Conservation (phyloP, 2,329 filamentous ascomycete genomes). For the Harringtonia lauricola region DNA sequence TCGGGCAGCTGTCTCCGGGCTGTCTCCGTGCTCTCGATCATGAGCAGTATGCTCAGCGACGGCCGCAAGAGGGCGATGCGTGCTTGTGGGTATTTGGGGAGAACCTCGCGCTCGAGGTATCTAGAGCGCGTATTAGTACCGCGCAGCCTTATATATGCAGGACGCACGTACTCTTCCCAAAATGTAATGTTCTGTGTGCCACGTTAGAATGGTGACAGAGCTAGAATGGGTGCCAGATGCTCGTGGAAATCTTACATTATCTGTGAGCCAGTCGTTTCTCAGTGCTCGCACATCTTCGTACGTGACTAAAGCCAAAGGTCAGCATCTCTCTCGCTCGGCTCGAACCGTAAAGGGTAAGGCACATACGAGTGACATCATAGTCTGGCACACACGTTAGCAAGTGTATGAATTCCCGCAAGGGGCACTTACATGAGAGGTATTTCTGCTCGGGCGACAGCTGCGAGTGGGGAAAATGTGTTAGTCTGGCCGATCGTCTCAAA, state of each 20-base stretch:
- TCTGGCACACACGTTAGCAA: constrained; percentile 16
- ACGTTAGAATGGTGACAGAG: not conserved
- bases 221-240: no score
- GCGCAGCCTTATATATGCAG: not conserved
- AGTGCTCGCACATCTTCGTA: constrained; percentile 82
- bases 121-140: constrained; percentile 29
- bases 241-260: constrained; percentile 58
- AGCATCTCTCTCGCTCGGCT: not conserved
- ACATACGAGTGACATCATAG: constrained; percentile 21
- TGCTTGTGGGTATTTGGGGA: constrained; percentile 68
- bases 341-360: not conserved
- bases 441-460: constrained; percentile 26
- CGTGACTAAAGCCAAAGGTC: constrained; percentile 48
- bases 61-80: constrained; percentile 86
- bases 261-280: constrained; percentile 89
- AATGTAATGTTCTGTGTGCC: constrained; percentile 75
- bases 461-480: constrained; percentile 10
- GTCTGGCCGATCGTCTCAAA: constrained; percentile 5
- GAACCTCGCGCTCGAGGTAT: constrained; percentile 82
- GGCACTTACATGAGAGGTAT: constrained; percentile 22
- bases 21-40: constrained; percentile 42
- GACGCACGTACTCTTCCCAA: constrained; percentile 72
- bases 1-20: constrained; percentile 47
- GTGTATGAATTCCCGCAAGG: no score
- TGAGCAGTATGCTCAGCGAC: constrained; percentile 86